Evolutionary conservation across 176 grass and related monocot species (phyloP).

Genomic region (Chloris gayana): DNA sequence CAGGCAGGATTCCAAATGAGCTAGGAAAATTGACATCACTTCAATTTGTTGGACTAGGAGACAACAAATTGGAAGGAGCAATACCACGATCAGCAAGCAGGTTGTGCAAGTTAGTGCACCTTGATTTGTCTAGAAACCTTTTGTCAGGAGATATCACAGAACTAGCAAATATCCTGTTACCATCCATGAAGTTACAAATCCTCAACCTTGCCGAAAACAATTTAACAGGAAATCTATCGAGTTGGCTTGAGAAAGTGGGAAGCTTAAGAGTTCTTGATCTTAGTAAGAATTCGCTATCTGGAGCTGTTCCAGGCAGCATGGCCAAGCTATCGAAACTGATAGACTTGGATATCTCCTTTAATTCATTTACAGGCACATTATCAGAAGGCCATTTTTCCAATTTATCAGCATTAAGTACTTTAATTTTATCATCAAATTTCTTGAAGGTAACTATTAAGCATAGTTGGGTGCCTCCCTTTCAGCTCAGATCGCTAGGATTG

Average conservation of each 20-base stretch:
- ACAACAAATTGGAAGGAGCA: slow-evolving; percentile 37
- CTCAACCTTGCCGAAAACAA: slow-evolving; percentile 34
- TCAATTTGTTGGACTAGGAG: slow-evolving; percentile 2
- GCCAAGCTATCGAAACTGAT: slow-evolving; percentile 11
- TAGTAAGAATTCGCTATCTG: slow-evolving; percentile 41
- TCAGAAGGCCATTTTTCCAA: slow-evolving; percentile 19
- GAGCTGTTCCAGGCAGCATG: slow-evolving; percentile 16
- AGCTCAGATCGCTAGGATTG: slow-evolving; percentile 3
- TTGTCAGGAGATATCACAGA: slow-evolving; percentile 30
- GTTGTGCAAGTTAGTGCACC: slow-evolving; percentile 6
- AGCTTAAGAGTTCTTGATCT: slow-evolving; percentile 45
- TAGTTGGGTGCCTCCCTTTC: slow-evolving; percentile 32
- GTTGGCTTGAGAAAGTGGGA: slow-evolving; percentile 34
- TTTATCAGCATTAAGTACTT: slow-evolving; percentile 29
- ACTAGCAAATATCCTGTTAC: background rate
- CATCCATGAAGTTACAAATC: slow-evolving; percentile 10
- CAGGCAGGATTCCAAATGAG: slow-evolving; percentile 25
- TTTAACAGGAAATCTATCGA: slow-evolving; percentile 22
- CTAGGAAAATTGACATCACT: slow-evolving; percentile 42
- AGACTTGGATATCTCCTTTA: slow-evolving; percentile 40
- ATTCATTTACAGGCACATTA: background rate
- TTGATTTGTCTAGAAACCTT: slow-evolving; percentile 12
- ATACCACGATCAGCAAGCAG: slow-evolving; percentile 19
- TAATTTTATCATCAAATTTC: slow-evolving; percentile 33
- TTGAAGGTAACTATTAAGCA: background rate